Percentiles rank a stretch among this genome's conserved stretches.
Conservation (phyloP, 2,329 filamentous ascomycete species). For the Sphaerulina vaccinii region DNA sequence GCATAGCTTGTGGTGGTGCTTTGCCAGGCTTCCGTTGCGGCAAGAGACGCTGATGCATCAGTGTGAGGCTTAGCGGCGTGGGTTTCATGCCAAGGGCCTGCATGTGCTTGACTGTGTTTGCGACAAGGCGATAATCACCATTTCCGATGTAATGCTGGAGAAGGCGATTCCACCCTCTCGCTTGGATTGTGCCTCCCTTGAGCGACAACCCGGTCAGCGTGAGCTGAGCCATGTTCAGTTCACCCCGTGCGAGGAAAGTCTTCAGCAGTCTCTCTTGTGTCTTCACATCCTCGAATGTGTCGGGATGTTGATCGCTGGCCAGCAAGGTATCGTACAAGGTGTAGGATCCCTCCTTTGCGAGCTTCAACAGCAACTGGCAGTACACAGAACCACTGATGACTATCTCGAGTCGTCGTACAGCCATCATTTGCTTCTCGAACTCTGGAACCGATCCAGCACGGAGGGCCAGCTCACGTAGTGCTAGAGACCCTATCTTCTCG, state of each 20-base stretch:
- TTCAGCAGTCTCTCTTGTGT: constrained; percentile 57
- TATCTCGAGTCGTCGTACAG: constrained; percentile 63
- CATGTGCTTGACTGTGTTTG: constrained; percentile 51
- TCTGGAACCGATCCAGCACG: constrained; percentile 58
- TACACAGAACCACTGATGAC: constrained; percentile 63
- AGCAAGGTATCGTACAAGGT: constrained; percentile 54
- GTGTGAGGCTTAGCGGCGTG: constrained; percentile 45
- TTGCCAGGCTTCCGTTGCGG: constrained; percentile 41
- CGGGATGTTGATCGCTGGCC: constrained; percentile 63
- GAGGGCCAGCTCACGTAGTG: constrained; percentile 73
- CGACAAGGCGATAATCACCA: constrained; percentile 31
- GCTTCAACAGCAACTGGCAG: constrained; percentile 61
- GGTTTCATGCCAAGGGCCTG: constrained; percentile 45
- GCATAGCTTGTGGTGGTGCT: constrained; percentile 31
- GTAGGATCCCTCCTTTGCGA: constrained; percentile 59
- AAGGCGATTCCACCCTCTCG: constrained; percentile 49
- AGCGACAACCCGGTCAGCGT: constrained; percentile 56
- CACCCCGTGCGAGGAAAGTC: constrained; percentile 51
- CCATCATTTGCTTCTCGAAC: constrained; percentile 59
- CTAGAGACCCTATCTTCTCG: constrained; percentile 68
- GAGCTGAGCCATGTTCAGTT: constrained; percentile 55
- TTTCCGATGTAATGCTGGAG: constrained; percentile 43
- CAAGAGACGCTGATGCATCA: constrained; percentile 44
- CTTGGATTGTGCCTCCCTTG: constrained; percentile 31
- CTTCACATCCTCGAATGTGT: constrained; percentile 56